Percentiles rank a stretch among this genome's conserved stretches.
Conservation (phyloP, 148 eudicot species). For the Silene conica region DNA sequence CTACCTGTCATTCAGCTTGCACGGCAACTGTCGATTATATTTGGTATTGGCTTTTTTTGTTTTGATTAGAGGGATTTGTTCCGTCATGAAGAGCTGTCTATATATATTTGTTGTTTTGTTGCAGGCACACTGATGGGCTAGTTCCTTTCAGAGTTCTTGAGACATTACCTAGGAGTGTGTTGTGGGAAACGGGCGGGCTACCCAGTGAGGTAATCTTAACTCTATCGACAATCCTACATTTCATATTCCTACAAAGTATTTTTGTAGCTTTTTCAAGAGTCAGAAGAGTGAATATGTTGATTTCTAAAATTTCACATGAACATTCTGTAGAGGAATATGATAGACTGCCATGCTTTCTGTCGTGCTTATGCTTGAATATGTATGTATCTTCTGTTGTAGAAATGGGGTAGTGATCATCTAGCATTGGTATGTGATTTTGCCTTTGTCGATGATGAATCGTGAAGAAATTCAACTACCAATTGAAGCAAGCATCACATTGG, state of each 20-base stretch:
- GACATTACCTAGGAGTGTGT: slow-evolving; percentile 40
- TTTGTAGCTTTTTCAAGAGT: not conserved
- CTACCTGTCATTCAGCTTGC: slow-evolving; percentile 61
- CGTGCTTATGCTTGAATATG: not conserved
- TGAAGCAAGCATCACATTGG: not conserved
- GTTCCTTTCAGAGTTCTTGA: slow-evolving; percentile 73
- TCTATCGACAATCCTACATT: not conserved
- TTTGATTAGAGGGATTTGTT: not conserved
- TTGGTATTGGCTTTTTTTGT: slow-evolving; percentile 37
- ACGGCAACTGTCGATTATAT: slow-evolving; percentile 73
- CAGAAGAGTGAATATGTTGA: not conserved
- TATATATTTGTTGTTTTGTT: slow-evolving; percentile 9
- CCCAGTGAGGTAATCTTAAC: slow-evolving; percentile 51
- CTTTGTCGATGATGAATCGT: slow-evolving; percentile 25
- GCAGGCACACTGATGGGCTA: slow-evolving; percentile 59
- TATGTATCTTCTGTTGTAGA: slow-evolving; percentile 28
- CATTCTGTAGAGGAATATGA: not conserved
- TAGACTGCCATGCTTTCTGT: not conserved
- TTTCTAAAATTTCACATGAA: too few relatives aligned
- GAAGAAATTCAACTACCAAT: not conserved
- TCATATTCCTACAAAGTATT: not conserved
- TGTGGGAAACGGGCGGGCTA: slow-evolving; percentile 54
- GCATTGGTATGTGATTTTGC: slow-evolving; percentile 69
- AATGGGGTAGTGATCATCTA: slow-evolving; percentile 72
- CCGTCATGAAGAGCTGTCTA: slow-evolving; percentile 3